Percentiles rank a stretch among this genome's conserved stretches.
Conservation (phyloP, 2,329 filamentous ascomycete genomes). For the Fusarium begoniae region DNA sequence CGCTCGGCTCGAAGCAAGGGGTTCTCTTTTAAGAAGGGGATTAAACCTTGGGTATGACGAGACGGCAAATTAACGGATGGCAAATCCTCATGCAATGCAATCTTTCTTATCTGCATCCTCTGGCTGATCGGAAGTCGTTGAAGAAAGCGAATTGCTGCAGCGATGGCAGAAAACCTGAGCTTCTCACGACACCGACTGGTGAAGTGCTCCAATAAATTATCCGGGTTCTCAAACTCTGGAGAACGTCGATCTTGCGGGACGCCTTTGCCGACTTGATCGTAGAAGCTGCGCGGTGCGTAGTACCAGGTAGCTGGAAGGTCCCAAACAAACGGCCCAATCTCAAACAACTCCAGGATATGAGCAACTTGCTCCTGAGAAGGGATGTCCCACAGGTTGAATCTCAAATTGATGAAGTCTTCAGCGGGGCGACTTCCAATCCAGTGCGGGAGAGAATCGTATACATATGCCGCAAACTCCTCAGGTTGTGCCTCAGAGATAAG, state of each 20-base stretch:
- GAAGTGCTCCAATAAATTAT: not conserved
- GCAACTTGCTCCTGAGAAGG: not conserved
- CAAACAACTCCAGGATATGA: accelerated
- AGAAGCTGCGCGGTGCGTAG: accelerated
- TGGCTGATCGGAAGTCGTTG: not conserved
- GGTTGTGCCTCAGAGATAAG: not conserved
- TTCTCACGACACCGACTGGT: not conserved
- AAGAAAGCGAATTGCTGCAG: slow-evolving; percentile 19
- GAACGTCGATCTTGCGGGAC: not conserved
- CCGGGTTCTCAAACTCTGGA: not conserved
- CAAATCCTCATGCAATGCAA: slow-evolving; percentile 1
- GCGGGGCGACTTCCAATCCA: not conserved
- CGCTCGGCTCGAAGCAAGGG: slow-evolving; percentile 7
- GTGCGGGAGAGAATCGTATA: not conserved
- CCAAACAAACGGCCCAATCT: not conserved
- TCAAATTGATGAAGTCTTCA: not conserved
- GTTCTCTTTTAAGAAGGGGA: slow-evolving; percentile 13
- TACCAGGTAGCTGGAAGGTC: not conserved
- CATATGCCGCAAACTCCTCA: accelerated
- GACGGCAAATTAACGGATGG: not conserved
- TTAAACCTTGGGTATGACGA: not conserved
- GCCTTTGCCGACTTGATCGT: not conserved
- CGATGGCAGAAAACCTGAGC: slow-evolving; percentile 11
- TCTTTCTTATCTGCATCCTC: not conserved
- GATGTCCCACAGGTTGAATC: not conserved